Evolutionary conservation across 768 basidiomycete species (phyloP), one percentile per base, ranked within the genome.

Genomic region (Sarcodon sp.): DNA sequence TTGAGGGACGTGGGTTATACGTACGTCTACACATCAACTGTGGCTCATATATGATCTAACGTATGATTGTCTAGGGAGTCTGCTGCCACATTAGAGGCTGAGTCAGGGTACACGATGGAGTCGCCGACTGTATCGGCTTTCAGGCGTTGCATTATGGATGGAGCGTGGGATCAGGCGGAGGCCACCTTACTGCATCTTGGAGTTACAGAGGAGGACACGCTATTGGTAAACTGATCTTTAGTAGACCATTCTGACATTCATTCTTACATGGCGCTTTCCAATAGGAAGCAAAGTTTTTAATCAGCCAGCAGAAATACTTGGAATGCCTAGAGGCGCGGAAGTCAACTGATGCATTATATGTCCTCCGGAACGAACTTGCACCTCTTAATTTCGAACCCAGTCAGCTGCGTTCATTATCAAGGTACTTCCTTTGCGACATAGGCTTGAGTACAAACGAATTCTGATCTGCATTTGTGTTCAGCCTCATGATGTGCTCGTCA

Each of bases 291-390:
- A 79, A 71, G 51, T 96, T 93, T 64, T 69, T 93, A 51, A 87
- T 99, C 54, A 83, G 81, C 51, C 83, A 87, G 65, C 96, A 99
- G 75, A 93, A 96, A 67, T 99, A 96, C 64, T 72, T 98, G 37
- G 96, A 99, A 60, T 70, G 88, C 15, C 70, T 99, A 45, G 94
- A 97, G 58, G 74, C 77, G 4, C 77, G 76, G 56, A 80, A 82
- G 66, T 84, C 80, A 2, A 86, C 86, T 41, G 72, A 75, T 51
- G 96, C 96, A 11, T 66, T 99, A 36, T 75, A 83, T 47, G 86
- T 94, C 7, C 68, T 99, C 44, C 79, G 96, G 43, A 80, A 83
- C 52, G 92, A 96, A 59, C 68, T 99, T 35, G 89, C 93, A 7
- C 86, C 90, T 41, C 61, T 90, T 46, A 78, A 83, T 51, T 74